Evolutionary conservation across 2,329 filamentous ascomycete species (phyloP).

Genomic region (Stemphylium beticola): DNA sequence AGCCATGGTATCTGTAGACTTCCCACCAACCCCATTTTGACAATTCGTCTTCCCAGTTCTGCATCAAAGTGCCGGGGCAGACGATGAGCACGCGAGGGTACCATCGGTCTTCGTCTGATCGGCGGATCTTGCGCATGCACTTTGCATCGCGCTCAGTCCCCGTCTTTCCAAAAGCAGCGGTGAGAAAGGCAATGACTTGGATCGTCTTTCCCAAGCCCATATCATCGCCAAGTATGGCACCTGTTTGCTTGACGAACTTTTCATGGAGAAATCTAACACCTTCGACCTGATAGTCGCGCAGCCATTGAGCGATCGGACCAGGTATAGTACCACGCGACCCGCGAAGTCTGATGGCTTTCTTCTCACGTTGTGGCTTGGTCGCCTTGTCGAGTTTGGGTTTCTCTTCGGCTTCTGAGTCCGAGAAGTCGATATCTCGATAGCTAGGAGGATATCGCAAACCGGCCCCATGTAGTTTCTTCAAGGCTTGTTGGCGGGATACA

Average conservation of each 20-base stretch:
- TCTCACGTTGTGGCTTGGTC: constrained; percentile 70
- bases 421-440: constrained; percentile 77
- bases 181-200: constrained; percentile 91
- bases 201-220: constrained; percentile 98
- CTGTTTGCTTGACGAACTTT: constrained; percentile 88
- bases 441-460: constrained; percentile 79
- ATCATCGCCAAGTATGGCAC: constrained; percentile 90
- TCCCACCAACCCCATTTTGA: constrained; percentile 96
- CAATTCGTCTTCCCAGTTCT: constrained; percentile 90
- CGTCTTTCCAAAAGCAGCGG: constrained; percentile 91
- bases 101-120: constrained; percentile 66
- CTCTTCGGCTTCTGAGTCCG: constrained; percentile 71
- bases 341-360: constrained; percentile 76
- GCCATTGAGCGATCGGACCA: constrained; percentile 85
- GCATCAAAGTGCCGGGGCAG: constrained; percentile 85
- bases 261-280: constrained; percentile 86
- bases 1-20: constrained; percentile 79
- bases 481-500: constrained; percentile 66
- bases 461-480: constrained; percentile 71
- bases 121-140: constrained; percentile 84
- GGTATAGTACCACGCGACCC: constrained; percentile 83
- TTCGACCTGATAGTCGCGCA: constrained; percentile 88
- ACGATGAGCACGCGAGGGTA: constrained; percentile 86
- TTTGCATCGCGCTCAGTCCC: constrained; percentile 85
- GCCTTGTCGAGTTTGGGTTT: constrained; percentile 69